Base-by-base conservation (phyloP, 768 basidiomycete species). In the Kwoniella botswanensis region DNA sequence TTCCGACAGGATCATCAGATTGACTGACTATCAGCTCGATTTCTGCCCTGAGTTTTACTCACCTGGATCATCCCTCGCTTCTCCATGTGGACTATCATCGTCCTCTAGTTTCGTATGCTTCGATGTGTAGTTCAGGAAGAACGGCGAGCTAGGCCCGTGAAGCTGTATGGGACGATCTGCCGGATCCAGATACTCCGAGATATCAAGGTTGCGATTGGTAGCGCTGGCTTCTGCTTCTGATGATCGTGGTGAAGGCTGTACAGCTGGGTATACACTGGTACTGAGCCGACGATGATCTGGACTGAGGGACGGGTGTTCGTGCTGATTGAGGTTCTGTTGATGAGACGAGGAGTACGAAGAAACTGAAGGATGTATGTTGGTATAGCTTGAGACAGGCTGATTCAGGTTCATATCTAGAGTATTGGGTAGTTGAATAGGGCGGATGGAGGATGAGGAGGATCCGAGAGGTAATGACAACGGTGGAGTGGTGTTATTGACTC, bases 101-200 rank as follows among this genome's bases (percentile, higher is more conserved):
- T n/a, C 22, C 43, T 65, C 73, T 6, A 35, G 15, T 62, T 26
- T 35, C 17, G 60, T 18, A 4, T 22, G 52, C 13, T 50, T 68
- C 15, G 67, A 54, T 0, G 67, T 71, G 24, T 69, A 46, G 54
- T 68, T 65, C 41, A 63, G 26, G 29, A 69, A 75, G 62, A 72
- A 75, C 18, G 71, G 74, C 15, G 57, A 63, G 17, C 57, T 69
- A 5, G 66, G 67, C 18, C 26, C 56, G n/a, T 53, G 54, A 35
- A 61, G 42, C 41, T 66, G 70, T 15, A 71, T 46, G 7, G 65
- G 59, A 21, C 65, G 24, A 63, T 75, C 74, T 9, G 57, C 54
- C 2, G 71, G 74, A 72, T 75, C 74, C 13, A 75, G 65, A 41
- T 75, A 75, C 55, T 72, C 74, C 29, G 74, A 75, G n/a, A 75